Conservation (phyloP, 2,329 filamentous ascomycete species). For the Xylariaceae sp. region DNA sequence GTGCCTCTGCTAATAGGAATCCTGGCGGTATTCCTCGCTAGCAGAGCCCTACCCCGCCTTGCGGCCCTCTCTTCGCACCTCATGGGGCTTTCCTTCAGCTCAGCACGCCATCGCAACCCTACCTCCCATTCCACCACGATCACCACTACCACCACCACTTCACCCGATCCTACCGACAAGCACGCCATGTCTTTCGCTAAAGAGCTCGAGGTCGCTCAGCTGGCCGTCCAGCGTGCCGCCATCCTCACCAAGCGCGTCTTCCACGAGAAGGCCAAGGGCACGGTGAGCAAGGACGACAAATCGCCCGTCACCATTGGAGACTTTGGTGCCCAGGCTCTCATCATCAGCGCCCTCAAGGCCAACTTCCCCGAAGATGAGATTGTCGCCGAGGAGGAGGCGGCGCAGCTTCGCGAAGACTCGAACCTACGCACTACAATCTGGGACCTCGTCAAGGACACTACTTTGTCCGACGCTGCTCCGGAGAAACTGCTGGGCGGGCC, state of each 20-base stretch:
- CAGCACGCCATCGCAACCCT: no score
- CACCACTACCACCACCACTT: slow-evolving; percentile 5
- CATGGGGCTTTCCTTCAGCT: background rate
- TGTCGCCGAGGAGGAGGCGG: slow-evolving; percentile 92
- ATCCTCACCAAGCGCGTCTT: slow-evolving; percentile 74
- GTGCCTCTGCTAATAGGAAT: slow-evolving; percentile 15
- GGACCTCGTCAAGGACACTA: slow-evolving; percentile 71
- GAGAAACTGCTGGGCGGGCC: slow-evolving; percentile 67
- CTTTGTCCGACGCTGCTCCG: slow-evolving; percentile 61
- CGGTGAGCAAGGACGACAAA: slow-evolving; percentile 88
- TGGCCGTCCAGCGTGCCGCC: slow-evolving; percentile 70
- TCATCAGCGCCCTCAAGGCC: slow-evolving; percentile 83
- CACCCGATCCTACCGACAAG: slow-evolving; percentile 9
- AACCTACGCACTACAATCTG: slow-evolving; percentile 73
- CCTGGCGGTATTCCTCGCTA: slow-evolving; percentile 14
- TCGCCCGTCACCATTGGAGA: slow-evolving; percentile 97
- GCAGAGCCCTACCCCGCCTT: slow-evolving; percentile 26
- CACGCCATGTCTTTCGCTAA: slow-evolving; percentile 52
- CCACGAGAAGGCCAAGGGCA: slow-evolving; percentile 89
- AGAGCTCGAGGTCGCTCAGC: slow-evolving; percentile 68
- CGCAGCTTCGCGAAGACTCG: slow-evolving; percentile 67
- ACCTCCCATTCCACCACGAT: background rate
- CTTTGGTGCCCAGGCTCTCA: slow-evolving; percentile 94
- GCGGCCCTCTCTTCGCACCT: slow-evolving; percentile 22
- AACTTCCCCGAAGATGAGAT: slow-evolving; percentile 90